phyloP scores from a whole-genome alignment of 2,329 filamentous ascomycete genomes.

The Endoconidiophora laricicola region DNA sequence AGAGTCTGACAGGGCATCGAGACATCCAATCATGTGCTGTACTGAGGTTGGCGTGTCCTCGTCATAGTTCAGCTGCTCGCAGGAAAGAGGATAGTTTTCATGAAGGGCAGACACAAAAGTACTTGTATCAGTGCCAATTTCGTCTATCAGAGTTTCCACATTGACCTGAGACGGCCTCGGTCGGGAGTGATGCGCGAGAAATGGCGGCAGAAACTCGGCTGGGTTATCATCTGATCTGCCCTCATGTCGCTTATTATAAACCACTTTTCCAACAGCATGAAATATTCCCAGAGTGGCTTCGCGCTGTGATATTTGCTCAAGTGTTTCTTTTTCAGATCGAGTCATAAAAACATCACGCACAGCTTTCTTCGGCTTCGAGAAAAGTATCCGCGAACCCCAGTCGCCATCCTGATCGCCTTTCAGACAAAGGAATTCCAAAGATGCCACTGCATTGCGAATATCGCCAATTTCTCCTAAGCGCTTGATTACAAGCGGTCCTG shows the following conservation, averaged over 20 bases:
- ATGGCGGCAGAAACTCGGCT: slow-evolving; percentile 40
- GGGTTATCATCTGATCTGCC: slow-evolving; percentile 1
- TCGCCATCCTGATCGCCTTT: slow-evolving; percentile 49
- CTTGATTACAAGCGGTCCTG: slow-evolving; percentile 63
- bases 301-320: slow-evolving; percentile 68
- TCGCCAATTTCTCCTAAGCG: slow-evolving; percentile 75
- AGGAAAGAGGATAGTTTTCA: slow-evolving; percentile 85
- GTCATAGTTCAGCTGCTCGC: slow-evolving; percentile 33
- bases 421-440: slow-evolving; percentile 80
- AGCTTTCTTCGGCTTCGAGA: slow-evolving; percentile 50
- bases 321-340: slow-evolving; percentile 57
- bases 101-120: slow-evolving; percentile 84
- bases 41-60: slow-evolving; percentile 36
- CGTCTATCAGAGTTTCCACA: slow-evolving; percentile 69
- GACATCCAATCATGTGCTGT: slow-evolving; percentile 68
- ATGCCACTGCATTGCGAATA: slow-evolving; percentile 79
- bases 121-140: slow-evolving; percentile 79
- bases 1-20: slow-evolving; percentile 72
- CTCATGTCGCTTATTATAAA: slow-evolving; percentile 70
- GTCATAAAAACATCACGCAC: slow-evolving; percentile 48
- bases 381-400: slow-evolving; percentile 58
- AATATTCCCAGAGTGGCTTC: slow-evolving; percentile 89
- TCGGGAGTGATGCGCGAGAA: slow-evolving; percentile 39
- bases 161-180: slow-evolving; percentile 47
- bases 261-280: slow-evolving; percentile 86